phyloP scores from a whole-genome alignment of 106 monocot genomes.

The Dioscorea zingiberensis region DNA sequence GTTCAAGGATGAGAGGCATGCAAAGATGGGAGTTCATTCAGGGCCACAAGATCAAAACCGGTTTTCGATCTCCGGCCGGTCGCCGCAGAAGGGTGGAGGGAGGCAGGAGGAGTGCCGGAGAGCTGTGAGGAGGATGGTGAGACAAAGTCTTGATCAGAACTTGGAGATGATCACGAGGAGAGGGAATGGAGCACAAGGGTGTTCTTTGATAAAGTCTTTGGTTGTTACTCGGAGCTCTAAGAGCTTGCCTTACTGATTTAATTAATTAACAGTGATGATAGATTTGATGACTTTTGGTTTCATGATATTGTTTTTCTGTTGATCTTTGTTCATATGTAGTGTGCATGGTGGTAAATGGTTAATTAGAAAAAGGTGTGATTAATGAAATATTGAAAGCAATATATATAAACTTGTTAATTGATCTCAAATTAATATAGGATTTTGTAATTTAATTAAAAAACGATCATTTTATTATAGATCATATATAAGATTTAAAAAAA shows the following conservation, averaged over 20 bases:
- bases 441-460: too few relatives aligned
- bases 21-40: slow-evolving; percentile 21
- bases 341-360: too few relatives aligned
- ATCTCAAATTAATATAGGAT: too few relatives aligned
- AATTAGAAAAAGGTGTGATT: too few relatives aligned
- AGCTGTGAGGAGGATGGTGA: slow-evolving; percentile 47
- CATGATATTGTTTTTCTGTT: too few relatives aligned
- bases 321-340: too few relatives aligned
- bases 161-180: slow-evolving; percentile 56
- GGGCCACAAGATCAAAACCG: slow-evolving; percentile 37
- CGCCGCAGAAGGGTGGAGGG: not conserved
- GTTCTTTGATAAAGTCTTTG: slow-evolving; percentile 6
- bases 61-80: not conserved
- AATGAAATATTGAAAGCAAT: too few relatives aligned
- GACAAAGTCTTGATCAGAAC: slow-evolving; percentile 62
- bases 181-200: slow-evolving; percentile 13
- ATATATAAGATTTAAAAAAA: too few relatives aligned
- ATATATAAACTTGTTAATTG: too few relatives aligned
- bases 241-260: slow-evolving; percentile 51
- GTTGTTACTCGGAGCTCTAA: slow-evolving; percentile 36
- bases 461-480: too few relatives aligned
- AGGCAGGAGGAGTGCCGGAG: slow-evolving; percentile 10
- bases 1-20: slow-evolving; percentile 36
- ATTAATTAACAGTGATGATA: too few relatives aligned
- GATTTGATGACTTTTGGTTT: too few relatives aligned